These are phyloP conservation scores for Hanseniaspora thailandica DNA, from an alignment of 805 yeast genomes.

Conservation along the genomic window DNA sequence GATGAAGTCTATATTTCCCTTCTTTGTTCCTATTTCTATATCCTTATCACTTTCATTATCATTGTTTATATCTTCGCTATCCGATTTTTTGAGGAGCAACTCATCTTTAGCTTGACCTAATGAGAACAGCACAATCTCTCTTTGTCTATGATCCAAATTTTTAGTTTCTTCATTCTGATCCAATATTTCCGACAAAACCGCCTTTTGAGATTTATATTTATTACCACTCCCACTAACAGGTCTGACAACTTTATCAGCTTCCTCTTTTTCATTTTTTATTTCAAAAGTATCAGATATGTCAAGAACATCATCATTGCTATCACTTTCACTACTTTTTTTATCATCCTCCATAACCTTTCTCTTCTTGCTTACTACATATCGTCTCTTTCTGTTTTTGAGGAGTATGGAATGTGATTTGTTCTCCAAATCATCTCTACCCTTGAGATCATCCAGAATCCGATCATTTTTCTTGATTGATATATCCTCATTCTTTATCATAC, in stretches of 20 bases:
- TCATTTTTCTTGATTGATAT: background rate
- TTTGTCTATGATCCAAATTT: background rate
- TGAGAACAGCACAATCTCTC: background rate
- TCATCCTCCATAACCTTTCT: background rate
- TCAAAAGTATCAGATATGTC: background rate
- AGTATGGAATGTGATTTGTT: background rate
- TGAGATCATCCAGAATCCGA: background rate
- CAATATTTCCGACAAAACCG: background rate
- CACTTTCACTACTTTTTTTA: background rate
- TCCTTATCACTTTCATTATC: background rate
- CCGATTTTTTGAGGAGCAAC: background rate
- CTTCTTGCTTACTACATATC: background rate
- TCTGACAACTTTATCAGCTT: background rate
- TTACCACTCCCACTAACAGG: background rate
- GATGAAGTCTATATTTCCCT: background rate
- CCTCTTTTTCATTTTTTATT: background rate
- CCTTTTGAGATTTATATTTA: conserved; percentile 10
- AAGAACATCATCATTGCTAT: background rate
- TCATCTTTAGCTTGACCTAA: conserved; percentile 4
- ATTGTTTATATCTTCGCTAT: background rate
- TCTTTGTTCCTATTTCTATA: background rate
- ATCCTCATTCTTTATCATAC: background rate
- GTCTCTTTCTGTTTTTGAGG: conserved; percentile 2
- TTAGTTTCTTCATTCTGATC: background rate
- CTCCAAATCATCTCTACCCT: background rate